A percentile compares a stretch with the other conserved stretches of the same genome.
Conservation (phyloP, 192 early-diverging fungal species). For the Rhizophagus sp. region DNA sequence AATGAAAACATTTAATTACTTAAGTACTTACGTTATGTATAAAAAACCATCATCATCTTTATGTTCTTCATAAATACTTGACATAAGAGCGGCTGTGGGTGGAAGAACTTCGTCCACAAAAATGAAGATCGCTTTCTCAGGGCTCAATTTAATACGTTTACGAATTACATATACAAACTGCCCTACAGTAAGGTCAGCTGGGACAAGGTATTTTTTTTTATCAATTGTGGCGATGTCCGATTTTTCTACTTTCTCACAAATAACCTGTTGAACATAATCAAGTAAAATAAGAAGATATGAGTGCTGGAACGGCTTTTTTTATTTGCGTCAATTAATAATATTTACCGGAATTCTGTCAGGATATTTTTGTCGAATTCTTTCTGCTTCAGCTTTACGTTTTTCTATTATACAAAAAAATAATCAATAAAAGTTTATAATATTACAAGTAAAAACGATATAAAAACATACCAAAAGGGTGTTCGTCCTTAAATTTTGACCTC, state of each 20-base stretch:
- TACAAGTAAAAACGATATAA: neutral
- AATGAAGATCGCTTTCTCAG: conserved; percentile 98
- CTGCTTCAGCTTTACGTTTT: conserved; percentile 94
- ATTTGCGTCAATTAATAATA: conserved; percentile 6
- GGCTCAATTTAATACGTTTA: conserved; percentile 94
- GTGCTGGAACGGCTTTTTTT: neutral
- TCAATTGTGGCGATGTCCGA: conserved; percentile 95
- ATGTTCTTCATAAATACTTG: conserved; percentile 93
- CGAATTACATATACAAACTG: conserved; percentile 98
- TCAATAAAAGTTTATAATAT: neutral
- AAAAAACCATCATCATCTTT: conserved; percentile 99
- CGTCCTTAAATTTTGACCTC: conserved; percentile 92
- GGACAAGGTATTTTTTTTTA: conserved; percentile 99
- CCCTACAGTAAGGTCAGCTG: conserved; percentile 93
- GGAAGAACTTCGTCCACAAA: conserved; percentile 97
- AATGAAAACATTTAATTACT: neutral
- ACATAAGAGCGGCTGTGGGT: conserved; percentile 92
- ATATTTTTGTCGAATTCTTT: conserved; percentile 95
- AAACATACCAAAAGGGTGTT: conserved; percentile 87
- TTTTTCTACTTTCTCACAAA: conserved; percentile 97
- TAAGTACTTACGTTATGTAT: conserved; percentile 74
- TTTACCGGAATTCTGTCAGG: conserved; percentile 82
- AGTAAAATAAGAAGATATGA: too few species aligned
- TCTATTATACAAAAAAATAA: conserved; percentile 54
- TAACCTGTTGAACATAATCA: conserved; percentile 46